phyloP scores from a whole-genome alignment of 192 early-diverging fungal species.

The Dispira simplex region DNA sequence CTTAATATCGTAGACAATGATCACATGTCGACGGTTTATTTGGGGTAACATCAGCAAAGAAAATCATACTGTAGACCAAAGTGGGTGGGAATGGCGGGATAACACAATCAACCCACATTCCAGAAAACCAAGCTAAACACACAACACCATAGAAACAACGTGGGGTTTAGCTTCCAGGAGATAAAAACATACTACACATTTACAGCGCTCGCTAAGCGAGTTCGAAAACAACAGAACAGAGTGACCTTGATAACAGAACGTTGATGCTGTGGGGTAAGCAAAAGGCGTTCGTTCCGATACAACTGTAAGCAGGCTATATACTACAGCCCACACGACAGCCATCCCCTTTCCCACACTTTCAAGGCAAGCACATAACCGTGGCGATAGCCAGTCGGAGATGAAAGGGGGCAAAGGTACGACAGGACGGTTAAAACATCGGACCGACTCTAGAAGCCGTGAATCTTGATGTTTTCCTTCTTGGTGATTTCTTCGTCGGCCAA shows the following conservation, averaged over 20 bases:
- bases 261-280: neutral
- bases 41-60: neutral
- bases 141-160: neutral
- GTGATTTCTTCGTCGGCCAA: conserved; percentile 62
- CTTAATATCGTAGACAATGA: too few relatives aligned
- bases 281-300: neutral
- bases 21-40: neutral
- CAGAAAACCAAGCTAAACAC: neutral
- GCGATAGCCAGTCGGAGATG: neutral
- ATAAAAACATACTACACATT: neutral
- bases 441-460: conserved; percentile 83
- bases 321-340: neutral
- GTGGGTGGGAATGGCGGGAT: neutral
- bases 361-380: neutral
- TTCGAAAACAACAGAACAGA: neutral
- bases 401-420: neutral
- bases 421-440: neutral
- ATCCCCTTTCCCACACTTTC: neutral
- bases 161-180: neutral
- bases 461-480: conserved; percentile 74
- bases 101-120: neutral
- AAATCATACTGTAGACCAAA: neutral
- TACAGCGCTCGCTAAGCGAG: neutral
- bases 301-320: neutral
- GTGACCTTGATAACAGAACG: neutral